These are phyloP conservation scores for Picochlorum sp. DNA, from an alignment of 139 green algal species.

Conservation along the genomic window DNA sequence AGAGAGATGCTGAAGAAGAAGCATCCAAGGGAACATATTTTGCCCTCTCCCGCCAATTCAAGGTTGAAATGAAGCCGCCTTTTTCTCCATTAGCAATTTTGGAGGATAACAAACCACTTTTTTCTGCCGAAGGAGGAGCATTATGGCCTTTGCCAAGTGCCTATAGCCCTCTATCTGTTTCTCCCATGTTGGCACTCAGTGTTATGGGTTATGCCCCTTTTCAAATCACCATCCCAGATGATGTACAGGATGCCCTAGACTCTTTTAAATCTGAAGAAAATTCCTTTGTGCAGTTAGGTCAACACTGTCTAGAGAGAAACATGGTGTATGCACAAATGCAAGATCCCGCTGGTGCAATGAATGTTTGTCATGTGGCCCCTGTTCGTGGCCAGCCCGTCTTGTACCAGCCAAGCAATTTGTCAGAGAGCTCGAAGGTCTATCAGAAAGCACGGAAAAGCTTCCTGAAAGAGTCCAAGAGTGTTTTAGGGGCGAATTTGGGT, in stretches of 20 bases:
- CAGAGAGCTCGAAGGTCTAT: neutral
- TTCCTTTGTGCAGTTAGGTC: no score
- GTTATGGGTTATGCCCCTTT: neutral
- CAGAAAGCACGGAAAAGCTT: neutral
- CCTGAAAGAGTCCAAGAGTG: neutral
- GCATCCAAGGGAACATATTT: neutral
- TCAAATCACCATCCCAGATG: slow-evolving; percentile 3
- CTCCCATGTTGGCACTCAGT: neutral
- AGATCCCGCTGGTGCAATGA: no score
- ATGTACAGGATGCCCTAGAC: neutral
- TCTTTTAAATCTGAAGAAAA: no score
- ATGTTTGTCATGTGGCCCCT: no score
- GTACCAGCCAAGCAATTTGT: no score
- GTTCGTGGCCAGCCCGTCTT: no score
- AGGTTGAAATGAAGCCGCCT: slow-evolving; percentile 2
- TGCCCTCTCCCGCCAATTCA: neutral
- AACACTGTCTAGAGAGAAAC: no score
- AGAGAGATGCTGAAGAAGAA: neutral
- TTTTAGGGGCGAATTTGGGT: neutral
- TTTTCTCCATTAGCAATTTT: neutral
- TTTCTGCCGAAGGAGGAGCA: slow-evolving; percentile 4
- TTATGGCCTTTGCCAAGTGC: neutral
- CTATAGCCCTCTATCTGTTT: neutral
- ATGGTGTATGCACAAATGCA: no score
- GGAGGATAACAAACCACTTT: neutral